These are phyloP conservation scores for Melampsora larici-populina DNA, from an alignment of 1,284 basidiomycete species.

Conservation along the genomic window DNA sequence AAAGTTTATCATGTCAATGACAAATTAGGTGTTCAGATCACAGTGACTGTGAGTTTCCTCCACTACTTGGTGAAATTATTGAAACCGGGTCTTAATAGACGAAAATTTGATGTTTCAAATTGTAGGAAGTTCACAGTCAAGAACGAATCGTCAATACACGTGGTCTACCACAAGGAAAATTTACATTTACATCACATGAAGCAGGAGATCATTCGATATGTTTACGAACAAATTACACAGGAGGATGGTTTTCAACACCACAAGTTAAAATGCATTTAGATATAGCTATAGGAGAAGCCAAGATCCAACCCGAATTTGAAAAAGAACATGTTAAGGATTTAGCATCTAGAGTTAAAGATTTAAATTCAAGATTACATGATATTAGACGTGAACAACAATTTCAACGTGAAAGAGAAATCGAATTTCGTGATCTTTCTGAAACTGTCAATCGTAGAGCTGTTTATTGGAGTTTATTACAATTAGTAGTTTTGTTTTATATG, in stretches of 20 bases:
- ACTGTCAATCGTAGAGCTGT: constrained; percentile 80
- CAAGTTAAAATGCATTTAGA: constrained; percentile 95
- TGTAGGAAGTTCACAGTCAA: constrained; percentile 14
- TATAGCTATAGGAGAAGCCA: constrained; percentile 82
- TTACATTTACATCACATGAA: constrained; percentile 96
- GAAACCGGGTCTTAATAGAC: no score
- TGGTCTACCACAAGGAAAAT: constrained; percentile 82
- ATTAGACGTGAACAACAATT: constrained; percentile 95
- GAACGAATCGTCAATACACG: constrained; percentile 66
- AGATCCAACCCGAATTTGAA: constrained; percentile 64
- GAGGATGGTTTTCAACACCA: constrained; percentile 76
- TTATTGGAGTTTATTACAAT: constrained; percentile 87
- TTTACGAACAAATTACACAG: constrained; percentile 77
- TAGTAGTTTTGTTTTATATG: constrained; percentile 74
- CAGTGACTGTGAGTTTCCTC: constrained; percentile 72
- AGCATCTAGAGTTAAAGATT: constrained; percentile 77
- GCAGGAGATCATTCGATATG: constrained; percentile 96
- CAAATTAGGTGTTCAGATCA: constrained; percentile 80
- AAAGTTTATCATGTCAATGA: constrained; percentile 71
- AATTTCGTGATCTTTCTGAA: constrained; percentile 85
- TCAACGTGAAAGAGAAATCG: constrained; percentile 85
- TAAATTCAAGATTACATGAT: constrained; percentile 88
- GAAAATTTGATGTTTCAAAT: neutral
- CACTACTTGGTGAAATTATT: no score
- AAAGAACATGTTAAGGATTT: constrained; percentile 80